Conservation (phyloP, 1,284 basidiomycete genomes). For the Ustilago esculenta region DNA sequence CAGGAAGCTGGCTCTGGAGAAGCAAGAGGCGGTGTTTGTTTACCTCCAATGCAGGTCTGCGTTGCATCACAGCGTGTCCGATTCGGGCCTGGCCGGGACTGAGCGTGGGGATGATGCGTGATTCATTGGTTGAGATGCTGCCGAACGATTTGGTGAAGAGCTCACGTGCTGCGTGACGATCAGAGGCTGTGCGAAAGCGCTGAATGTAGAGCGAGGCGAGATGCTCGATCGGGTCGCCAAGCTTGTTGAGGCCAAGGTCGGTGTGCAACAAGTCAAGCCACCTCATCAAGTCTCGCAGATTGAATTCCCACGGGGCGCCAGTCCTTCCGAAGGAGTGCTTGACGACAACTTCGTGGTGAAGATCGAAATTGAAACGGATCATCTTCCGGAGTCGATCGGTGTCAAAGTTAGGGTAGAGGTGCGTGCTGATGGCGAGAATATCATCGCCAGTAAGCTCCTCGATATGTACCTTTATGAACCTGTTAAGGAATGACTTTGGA, state of each 20-base stretch:
- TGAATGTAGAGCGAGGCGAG: conserved; percentile 74
- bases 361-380: conserved; percentile 80
- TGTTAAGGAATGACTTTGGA: conserved; percentile 95
- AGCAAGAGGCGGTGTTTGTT: conserved; percentile 67
- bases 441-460: conserved; percentile 85
- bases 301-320: conserved; percentile 98
- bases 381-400: conserved; percentile 74
- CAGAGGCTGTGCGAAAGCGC: conserved; percentile 80
- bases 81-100: conserved; percentile 74
- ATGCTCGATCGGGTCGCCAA: conserved; percentile 64
- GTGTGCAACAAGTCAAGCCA: conserved; percentile 74
- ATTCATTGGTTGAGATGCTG: conserved; percentile 60
- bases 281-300: conserved; percentile 91
- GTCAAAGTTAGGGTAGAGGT: conserved; percentile 76
- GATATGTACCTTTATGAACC: conserved; percentile 96
- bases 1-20: conserved; percentile 75
- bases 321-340: conserved; percentile 79
- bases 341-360: conserved; percentile 78
- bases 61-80: conserved; percentile 74
- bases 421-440: conserved; percentile 80
- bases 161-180: conserved; percentile 74
- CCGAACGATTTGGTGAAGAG: conserved; percentile 76
- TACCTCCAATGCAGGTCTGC: conserved; percentile 63
- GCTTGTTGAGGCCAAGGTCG: conserved; percentile 72
- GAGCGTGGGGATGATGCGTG: conserved; percentile 69